Evolutionary conservation across 495 filamentous ascomycete species (phyloP).

Genomic region (Baudoinia panamericana): DNA sequence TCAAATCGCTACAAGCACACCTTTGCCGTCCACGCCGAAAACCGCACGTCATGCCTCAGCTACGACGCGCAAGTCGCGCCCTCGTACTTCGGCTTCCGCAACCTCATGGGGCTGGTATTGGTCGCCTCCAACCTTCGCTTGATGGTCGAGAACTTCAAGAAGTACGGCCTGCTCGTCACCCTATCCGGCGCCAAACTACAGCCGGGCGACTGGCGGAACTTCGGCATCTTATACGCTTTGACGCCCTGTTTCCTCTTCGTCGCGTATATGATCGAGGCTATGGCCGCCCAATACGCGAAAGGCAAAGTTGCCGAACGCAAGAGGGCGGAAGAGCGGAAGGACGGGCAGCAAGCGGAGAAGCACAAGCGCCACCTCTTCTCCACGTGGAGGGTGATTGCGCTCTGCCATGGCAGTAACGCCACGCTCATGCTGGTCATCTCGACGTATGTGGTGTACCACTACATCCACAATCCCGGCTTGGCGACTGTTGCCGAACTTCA

Average conservation of each 20-base stretch:
- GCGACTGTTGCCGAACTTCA: slow-evolving; percentile 83
- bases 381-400: slow-evolving; percentile 66
- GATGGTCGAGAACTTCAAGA: slow-evolving; percentile 93
- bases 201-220: slow-evolving; percentile 60
- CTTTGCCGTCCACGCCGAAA: slow-evolving; percentile 62
- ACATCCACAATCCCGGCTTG: slow-evolving; percentile 84
- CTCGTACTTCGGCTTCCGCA: slow-evolving; percentile 86
- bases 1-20: slow-evolving; percentile 70
- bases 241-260: slow-evolving; percentile 82
- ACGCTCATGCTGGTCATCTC: slow-evolving; percentile 67
- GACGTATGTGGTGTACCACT: slow-evolving; percentile 74
- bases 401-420: slow-evolving; percentile 68
- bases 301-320: slow-evolving; percentile 38
- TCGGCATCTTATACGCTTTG: slow-evolving; percentile 61
- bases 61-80: slow-evolving; percentile 59
- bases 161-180: slow-evolving; percentile 93
- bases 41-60: slow-evolving; percentile 67
- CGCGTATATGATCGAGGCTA: slow-evolving; percentile 75
- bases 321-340: slow-evolving; percentile 40
- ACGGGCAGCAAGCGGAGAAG: slow-evolving; percentile 30
- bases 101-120: slow-evolving; percentile 86
- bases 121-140: slow-evolving; percentile 87
- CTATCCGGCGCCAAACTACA: slow-evolving; percentile 81
- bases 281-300: slow-evolving; percentile 63
- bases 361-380: slow-evolving; percentile 43